Base-by-base conservation (phyloP, 257 asterid genomes). In the Linaria vulgaris region DNA sequence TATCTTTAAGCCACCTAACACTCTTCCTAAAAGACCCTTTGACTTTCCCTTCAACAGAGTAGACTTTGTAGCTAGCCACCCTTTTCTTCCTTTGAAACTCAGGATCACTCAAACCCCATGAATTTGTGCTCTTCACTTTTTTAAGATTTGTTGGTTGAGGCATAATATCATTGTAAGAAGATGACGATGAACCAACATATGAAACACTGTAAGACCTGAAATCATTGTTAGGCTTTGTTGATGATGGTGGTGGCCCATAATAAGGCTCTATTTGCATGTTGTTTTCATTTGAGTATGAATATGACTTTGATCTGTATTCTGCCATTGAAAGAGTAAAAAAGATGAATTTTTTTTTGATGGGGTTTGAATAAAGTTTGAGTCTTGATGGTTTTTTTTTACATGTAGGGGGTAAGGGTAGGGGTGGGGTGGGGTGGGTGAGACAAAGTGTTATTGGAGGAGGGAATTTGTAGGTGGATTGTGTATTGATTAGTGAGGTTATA, bases 1-100 rank as follows among this genome's bases (percentile, higher is more conserved):
- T 77, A 63, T 77, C 72, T 61, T 77, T 80, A 63, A 77, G 55
- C 83, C 83, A 80, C 78, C 81, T 70, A 56, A 80, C 71, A 56
- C 86, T 80, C 73, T 57, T 80, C 45, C 76, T 74, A 12, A 80
- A 74, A 69, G 83, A 77, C 12, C 80, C 80, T 45, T 77, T 77
- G 63, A 80, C 76, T 77, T 76, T 80, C 2, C 77, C 83, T 66
- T 80, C 80, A 54, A 74, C 85, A 12, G 79, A 25, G 69, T 77
- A 80, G 17, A 67, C 78, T 57, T 77, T 80, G 25, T 80, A 80
- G 79, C 79, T 71, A 16, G 83, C 85, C 34, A 77, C 72, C 63
- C 85, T 80, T 63, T 67, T 80, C 70, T 68, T 80, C 75, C 83
- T 74, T 77, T 77, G 85, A 50, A 80, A 48, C 74, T 80, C 85